Evolutionary conservation across 2,329 filamentous ascomycete genomes (phyloP).

Genomic region (Arthrobotrys megalospora): DNA sequence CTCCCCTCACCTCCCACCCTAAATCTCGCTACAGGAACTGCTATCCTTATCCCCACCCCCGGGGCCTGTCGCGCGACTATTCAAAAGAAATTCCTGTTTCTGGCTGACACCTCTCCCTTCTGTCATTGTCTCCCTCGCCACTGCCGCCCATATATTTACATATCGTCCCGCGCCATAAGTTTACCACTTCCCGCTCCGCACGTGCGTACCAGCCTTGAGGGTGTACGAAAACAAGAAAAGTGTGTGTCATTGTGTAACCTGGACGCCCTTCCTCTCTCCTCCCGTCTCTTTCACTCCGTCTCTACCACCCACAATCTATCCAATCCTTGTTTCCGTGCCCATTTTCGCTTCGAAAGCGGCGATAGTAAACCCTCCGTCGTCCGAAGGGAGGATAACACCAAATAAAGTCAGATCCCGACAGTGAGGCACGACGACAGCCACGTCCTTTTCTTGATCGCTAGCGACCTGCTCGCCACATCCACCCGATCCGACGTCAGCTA

Average conservation of each 20-base stretch:
- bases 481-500: not conserved
- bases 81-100: slow-evolving; percentile 14
- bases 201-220: slow-evolving; percentile 19
- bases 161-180: slow-evolving; percentile 18
- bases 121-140: not conserved
- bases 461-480: slow-evolving; percentile 12
- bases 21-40: slow-evolving; percentile 21
- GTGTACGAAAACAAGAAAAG: slow-evolving; percentile 22
- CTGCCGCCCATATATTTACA: slow-evolving; percentile 17
- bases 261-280: not conserved
- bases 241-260: slow-evolving; percentile 61
- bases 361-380: slow-evolving; percentile 34
- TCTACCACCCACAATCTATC: not conserved
- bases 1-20: slow-evolving; percentile 32
- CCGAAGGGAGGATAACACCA: slow-evolving; percentile 24
- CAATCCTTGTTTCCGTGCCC: slow-evolving; percentile 10
- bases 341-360: slow-evolving; percentile 1
- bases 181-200: slow-evolving; percentile 26
- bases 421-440: slow-evolving; percentile 33
- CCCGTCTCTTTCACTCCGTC: not conserved
- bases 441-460: slow-evolving; percentile 5
- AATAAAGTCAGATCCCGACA: slow-evolving; percentile 14
- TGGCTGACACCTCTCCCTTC: slow-evolving; percentile 6
- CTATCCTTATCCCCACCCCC: slow-evolving; percentile 10
- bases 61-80: slow-evolving; percentile 39